Evolutionary conservation across 1,284 basidiomycete species (phyloP).

Genomic region (Ceratobasidium theobromae): DNA sequence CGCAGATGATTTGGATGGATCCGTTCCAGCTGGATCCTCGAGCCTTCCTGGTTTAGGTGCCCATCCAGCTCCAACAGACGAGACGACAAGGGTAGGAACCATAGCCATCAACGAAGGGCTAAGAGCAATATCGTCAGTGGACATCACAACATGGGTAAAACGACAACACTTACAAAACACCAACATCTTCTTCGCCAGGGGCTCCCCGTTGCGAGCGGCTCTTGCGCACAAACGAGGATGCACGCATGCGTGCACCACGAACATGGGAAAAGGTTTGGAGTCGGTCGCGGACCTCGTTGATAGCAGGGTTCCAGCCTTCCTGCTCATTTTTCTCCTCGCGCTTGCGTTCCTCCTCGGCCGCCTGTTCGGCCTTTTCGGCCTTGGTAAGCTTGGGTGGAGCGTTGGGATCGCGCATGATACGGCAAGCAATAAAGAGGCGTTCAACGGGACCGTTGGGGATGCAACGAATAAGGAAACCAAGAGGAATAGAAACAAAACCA

Average conservation of each 20-base stretch:
- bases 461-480: conserved; percentile 80
- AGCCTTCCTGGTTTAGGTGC: conserved; percentile 61
- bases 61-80: conserved; percentile 82
- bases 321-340: conserved; percentile 26
- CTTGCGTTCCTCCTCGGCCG: conserved; percentile 39
- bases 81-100: conserved; percentile 83
- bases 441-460: conserved; percentile 84
- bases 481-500: conserved; percentile 83
- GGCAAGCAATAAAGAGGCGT: conserved; percentile 62
- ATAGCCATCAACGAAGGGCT: conserved; percentile 78
- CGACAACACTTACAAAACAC: conserved; percentile 23
- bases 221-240: conserved; percentile 80
- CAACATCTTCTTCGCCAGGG: conserved; percentile 39
- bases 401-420: conserved; percentile 68
- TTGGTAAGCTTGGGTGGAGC: conserved; percentile 63
- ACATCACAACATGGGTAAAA: neutral
- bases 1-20: conserved; percentile 77
- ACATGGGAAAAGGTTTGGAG: conserved; percentile 77
- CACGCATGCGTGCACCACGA: conserved; percentile 81
- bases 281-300: conserved; percentile 81
- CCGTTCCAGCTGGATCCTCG: conserved; percentile 70
- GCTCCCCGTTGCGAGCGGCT: conserved; percentile 62
- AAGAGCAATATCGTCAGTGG: conserved; percentile 27
- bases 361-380: conserved; percentile 52
- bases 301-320: conserved; percentile 61